Evolutionary conservation across 2,329 filamentous ascomycete species (phyloP).

Genomic region (Trichoderma sp.): DNA sequence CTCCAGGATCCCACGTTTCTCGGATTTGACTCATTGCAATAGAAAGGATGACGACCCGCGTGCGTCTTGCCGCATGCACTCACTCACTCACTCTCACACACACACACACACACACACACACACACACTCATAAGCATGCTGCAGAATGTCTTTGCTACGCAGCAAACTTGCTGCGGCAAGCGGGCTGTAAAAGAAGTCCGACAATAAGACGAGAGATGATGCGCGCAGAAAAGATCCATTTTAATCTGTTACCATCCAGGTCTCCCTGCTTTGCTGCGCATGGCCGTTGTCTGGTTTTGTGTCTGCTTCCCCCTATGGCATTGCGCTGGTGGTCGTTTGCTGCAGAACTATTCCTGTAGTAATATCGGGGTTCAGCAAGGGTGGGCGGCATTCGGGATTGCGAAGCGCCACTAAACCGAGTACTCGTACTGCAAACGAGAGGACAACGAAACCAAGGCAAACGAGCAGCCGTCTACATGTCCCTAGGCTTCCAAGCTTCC

Average conservation of each 20-base stretch:
- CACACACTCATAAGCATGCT: background rate
- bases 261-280: background rate
- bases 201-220: background rate
- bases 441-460: background rate
- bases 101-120: no score
- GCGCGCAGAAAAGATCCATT: no score
- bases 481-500: background rate
- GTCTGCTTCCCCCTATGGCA: background rate
- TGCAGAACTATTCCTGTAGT: background rate
- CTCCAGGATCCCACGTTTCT: background rate
- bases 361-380: constrained; percentile 14
- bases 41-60: constrained; percentile 2
- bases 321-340: background rate
- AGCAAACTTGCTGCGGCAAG: background rate
- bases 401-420: background rate
- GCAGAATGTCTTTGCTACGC: background rate
- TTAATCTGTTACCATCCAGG: background rate
- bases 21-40: no score
- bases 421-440: background rate
- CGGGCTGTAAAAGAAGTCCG: constrained; percentile 13
- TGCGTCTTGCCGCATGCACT: no score
- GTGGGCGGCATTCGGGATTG: constrained; percentile 11
- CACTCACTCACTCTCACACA: no score
- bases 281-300: constrained; percentile 5
- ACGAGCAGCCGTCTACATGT: background rate